Base-by-base conservation (phyloP, 305 asterid species). In the Plantago rigida region DNA sequence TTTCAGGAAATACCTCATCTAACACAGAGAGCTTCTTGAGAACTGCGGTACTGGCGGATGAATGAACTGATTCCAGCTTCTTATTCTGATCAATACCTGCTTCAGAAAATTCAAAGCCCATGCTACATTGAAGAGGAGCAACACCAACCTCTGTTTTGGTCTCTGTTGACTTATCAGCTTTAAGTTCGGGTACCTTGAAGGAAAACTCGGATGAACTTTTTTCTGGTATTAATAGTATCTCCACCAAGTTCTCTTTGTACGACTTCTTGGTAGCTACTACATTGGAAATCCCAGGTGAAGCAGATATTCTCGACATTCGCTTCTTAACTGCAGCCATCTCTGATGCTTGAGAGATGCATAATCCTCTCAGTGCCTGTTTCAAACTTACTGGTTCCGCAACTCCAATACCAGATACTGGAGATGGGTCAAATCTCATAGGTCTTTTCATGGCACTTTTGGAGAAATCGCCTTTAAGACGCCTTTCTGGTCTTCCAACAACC, bases 321-420 rank as follows among this genome's bases (percentile, higher is more conserved):
- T 85, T 91, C 84, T 88, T 91, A 62, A 81, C 67, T 55, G 96
- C 85, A 34, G 97, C 97, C 87, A 85, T 81, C 72, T 84, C 96
- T 0, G 96, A 84, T 56, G 98, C 98, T 68, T 91, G 98, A 62
- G 98, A 84, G 70, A 91, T 84, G 81, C 95, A 84, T 75, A 88
- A 70, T 62, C 96, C 95, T 83, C 98, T 75, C 49, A 91, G 64
- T 17, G 98, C 96, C 81, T 91, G 98, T 77, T 91, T 91, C 76
- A 91, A 71, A 76, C 86, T 86, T 58, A 70, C 85, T 3, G 88
- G 29, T 65, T 91, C 95, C 0, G 98, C 78, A 62, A 88, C 77
- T 31, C 91, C 98, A 62, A 90, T 79, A 26, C 93, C 86, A 3
- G 84, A 69, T 13, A 77, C 76, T 34, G 69, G 87, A 59, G 79